phyloP scores from a whole-genome alignment of 2,329 filamentous ascomycete species.

The Phialocephala subalpina region DNA sequence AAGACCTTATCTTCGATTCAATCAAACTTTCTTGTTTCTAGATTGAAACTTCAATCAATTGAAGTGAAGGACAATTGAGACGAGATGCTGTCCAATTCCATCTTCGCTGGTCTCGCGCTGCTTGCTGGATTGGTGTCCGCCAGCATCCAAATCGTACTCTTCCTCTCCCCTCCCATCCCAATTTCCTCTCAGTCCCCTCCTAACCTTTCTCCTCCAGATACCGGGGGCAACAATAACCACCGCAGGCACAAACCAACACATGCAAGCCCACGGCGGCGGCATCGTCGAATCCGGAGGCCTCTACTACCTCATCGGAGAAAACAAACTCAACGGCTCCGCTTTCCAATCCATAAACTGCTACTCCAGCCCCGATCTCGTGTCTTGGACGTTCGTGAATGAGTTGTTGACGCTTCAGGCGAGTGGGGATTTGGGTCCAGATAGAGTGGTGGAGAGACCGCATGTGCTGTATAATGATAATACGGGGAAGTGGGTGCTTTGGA shows the following conservation, averaged over 20 bases:
- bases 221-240: constrained; percentile 42
- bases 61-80: not conserved
- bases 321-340: constrained; percentile 67
- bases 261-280: constrained; percentile 73
- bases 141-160: not conserved
- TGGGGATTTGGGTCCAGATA: constrained; percentile 66
- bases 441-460: constrained; percentile 73
- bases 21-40: not conserved
- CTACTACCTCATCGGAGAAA: constrained; percentile 76
- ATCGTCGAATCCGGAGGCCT: constrained; percentile 64
- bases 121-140: not conserved
- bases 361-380: constrained; percentile 66
- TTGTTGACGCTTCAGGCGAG: constrained; percentile 61
- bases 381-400: constrained; percentile 69
- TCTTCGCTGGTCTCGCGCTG: not conserved
- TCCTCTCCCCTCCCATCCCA: not conserved
- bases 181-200: not conserved
- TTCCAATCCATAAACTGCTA: constrained; percentile 76
- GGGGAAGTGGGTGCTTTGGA: constrained; percentile 70
- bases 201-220: constrained; percentile 27
- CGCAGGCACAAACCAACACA: constrained; percentile 54
- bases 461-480: constrained; percentile 73
- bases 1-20: constrained; percentile 1
- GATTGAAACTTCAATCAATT: not conserved
- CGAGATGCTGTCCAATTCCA: not conserved